phyloP scores from a whole-genome alignment of 768 basidiomycete genomes.

The Russula griseocarnosa region DNA sequence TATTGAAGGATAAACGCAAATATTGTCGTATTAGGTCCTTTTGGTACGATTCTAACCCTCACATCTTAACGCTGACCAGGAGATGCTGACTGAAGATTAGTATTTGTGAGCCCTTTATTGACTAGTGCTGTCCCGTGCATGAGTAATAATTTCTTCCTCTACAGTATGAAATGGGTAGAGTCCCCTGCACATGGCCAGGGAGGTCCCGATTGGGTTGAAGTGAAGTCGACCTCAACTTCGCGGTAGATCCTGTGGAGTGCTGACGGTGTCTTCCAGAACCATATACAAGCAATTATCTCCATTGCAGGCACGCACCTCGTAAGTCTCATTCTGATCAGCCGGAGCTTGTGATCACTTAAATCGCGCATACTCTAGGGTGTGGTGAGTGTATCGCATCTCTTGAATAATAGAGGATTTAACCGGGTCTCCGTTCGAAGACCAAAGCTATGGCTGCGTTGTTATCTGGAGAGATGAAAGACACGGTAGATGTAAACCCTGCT shows the following conservation, averaged over 20 bases:
- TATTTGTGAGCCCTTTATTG: slow-evolving; percentile 66
- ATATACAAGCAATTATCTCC: slow-evolving; percentile 81
- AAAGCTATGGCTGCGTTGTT: slow-evolving; percentile 96
- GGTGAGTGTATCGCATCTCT: slow-evolving; percentile 41
- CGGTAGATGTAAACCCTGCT: slow-evolving; percentile 78
- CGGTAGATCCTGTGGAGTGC: neutral
- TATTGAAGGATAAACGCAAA: slow-evolving; percentile 1
- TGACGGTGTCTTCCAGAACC: slow-evolving; percentile 45
- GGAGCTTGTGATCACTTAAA: neutral
- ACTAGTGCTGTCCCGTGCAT: neutral
- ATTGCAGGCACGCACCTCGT: slow-evolving; percentile 87
- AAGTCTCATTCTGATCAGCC: slow-evolving; percentile 29
- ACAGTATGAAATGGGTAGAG: slow-evolving; percentile 95
- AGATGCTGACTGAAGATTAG: slow-evolving; percentile 38
- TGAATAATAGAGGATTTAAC: neutral
- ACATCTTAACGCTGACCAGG: neutral
- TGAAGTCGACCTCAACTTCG: slow-evolving; percentile 33
- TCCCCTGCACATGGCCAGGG: slow-evolving; percentile 76
- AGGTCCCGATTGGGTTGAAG: slow-evolving; percentile 89
- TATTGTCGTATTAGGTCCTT: slow-evolving; percentile 35
- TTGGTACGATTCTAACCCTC: slow-evolving; percentile 39
- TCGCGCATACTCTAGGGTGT: slow-evolving; percentile 51
- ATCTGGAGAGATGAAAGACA: slow-evolving; percentile 95
- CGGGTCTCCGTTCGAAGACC: slow-evolving; percentile 44
- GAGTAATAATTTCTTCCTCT: neutral